Evolutionary conservation across 768 basidiomycete species (phyloP).

Genomic region (Rhodocollybia butyracea): DNA sequence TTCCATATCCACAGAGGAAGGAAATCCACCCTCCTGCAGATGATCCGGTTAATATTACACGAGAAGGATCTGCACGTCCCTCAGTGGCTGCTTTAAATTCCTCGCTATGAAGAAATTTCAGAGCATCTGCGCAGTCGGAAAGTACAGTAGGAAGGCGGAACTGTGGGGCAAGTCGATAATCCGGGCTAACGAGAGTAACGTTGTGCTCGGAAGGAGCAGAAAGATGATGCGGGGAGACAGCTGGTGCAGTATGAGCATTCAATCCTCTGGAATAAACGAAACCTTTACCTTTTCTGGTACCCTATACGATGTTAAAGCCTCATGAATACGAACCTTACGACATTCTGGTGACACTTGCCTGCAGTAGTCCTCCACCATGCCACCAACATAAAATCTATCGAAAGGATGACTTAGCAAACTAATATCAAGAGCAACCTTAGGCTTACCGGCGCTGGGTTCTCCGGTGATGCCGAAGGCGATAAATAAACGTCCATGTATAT

Average conservation of each 20-base stretch:
- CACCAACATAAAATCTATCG: conserved; percentile 34
- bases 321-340: neutral
- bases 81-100: conserved; percentile 25
- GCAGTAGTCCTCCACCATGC: conserved; percentile 36
- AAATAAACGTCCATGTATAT: conserved; percentile 33
- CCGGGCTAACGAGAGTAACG: conserved; percentile 29
- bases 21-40: conserved; percentile 39
- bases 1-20: conserved; percentile 31
- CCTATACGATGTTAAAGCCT: conserved; percentile 11
- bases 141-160: conserved; percentile 32
- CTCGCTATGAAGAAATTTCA: conserved; percentile 27
- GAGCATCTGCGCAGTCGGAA: conserved; percentile 30
- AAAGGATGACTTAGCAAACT: no score
- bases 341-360: conserved; percentile 15
- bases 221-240: conserved; percentile 30
- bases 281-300: conserved; percentile 28
- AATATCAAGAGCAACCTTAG: no score
- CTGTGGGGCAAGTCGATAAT: conserved; percentile 36
- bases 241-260: no score
- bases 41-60: conserved; percentile 32
- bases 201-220: conserved; percentile 27
- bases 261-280: no score
- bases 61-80: conserved; percentile 25
- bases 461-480: conserved; percentile 24
- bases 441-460: conserved; percentile 25